phyloP scores from a whole-genome alignment of 1,284 basidiomycete genomes.

The Naganishia sp. region DNA sequence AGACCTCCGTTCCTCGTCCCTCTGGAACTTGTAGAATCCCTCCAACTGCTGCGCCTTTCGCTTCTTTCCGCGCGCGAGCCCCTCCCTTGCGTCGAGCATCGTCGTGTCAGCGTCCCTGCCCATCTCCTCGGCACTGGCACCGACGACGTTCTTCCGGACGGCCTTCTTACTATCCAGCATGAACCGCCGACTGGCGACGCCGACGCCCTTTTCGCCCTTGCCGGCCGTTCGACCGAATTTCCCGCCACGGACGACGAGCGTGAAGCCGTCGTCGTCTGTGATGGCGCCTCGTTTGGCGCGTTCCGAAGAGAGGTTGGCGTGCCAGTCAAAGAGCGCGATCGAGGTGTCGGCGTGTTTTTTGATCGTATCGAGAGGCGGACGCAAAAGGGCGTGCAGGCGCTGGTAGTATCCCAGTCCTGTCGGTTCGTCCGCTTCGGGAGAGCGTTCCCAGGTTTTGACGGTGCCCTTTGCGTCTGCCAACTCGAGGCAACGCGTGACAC shows the following conservation, averaged over 20 bases:
- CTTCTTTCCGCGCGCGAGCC: slow-evolving; percentile 54
- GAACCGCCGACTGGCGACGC: slow-evolving; percentile 73
- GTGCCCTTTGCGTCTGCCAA: slow-evolving; percentile 22
- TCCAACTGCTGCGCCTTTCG: slow-evolving; percentile 63
- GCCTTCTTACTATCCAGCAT: slow-evolving; percentile 56
- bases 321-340: slow-evolving; percentile 72
- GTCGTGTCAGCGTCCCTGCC: slow-evolving; percentile 59
- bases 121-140: slow-evolving; percentile 37
- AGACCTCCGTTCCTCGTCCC: slow-evolving; percentile 79
- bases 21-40: slow-evolving; percentile 82
- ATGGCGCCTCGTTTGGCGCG: slow-evolving; percentile 65
- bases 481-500: slow-evolving; percentile 33
- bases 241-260: slow-evolving; percentile 81
- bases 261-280: slow-evolving; percentile 90
- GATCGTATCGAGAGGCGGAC: slow-evolving; percentile 71
- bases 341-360: slow-evolving; percentile 73
- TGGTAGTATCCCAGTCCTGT: slow-evolving; percentile 71
- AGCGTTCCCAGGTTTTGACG: slow-evolving; percentile 21
- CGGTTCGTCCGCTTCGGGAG: slow-evolving; percentile 52
- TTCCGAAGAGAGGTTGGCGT: slow-evolving; percentile 53
- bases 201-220: slow-evolving; percentile 76
- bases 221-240: slow-evolving; percentile 82
- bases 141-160: slow-evolving; percentile 38
- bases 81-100: slow-evolving; percentile 46
- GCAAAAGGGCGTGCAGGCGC: slow-evolving; percentile 63